Percentiles rank a stretch among this genome's conserved stretches.
These are phyloP conservation scores for Colletotrichum euphorbiae DNA, from an alignment of 2,329 filamentous ascomycete species.

Conservation along the genomic window DNA sequence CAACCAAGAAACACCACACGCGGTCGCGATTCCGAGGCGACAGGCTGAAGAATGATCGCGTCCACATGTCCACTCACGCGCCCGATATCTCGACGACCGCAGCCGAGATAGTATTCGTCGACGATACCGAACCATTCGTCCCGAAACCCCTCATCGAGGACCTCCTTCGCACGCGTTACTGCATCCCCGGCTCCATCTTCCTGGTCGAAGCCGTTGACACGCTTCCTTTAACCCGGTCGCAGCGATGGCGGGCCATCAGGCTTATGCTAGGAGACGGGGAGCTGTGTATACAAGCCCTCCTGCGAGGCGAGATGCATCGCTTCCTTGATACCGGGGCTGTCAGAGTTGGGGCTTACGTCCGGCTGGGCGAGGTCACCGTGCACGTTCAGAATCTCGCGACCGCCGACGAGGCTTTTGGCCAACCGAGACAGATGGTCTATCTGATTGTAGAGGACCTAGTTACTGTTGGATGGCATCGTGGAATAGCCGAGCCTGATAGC, in stretches of 20 bases:
- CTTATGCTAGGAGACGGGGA: constrained; percentile 65
- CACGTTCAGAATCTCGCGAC: constrained; percentile 10
- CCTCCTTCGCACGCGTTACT: constrained; percentile 61
- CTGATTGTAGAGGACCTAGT: constrained; percentile 59
- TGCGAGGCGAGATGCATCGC: constrained; percentile 59
- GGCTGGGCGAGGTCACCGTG: constrained; percentile 52
- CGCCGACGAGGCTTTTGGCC: constrained; percentile 15
- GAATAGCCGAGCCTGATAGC: constrained; percentile 2
- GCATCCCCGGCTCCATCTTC: constrained; percentile 60
- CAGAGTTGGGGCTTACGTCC: constrained; percentile 61
- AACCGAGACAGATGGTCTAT: constrained; percentile 52
- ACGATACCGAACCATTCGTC: constrained; percentile 43
- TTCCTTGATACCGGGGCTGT: constrained; percentile 61
- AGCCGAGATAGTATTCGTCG: constrained; percentile 40
- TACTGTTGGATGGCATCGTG: constrained; percentile 60
- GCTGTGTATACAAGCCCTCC: constrained; percentile 65
- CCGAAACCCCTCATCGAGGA: constrained; percentile 58
- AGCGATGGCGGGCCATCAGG: constrained; percentile 57
- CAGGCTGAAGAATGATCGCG: constrained; percentile 28
- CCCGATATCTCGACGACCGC: constrained; percentile 18
- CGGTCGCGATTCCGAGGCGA: not conserved
- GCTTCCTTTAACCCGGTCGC: constrained; percentile 49
- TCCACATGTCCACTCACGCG: constrained; percentile 36
- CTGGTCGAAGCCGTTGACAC: constrained; percentile 60
- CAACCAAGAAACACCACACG: constrained; percentile 12